Base-by-base conservation (phyloP, 306 rosid genomes). In the Ammopiptanthus mongolicus region DNA sequence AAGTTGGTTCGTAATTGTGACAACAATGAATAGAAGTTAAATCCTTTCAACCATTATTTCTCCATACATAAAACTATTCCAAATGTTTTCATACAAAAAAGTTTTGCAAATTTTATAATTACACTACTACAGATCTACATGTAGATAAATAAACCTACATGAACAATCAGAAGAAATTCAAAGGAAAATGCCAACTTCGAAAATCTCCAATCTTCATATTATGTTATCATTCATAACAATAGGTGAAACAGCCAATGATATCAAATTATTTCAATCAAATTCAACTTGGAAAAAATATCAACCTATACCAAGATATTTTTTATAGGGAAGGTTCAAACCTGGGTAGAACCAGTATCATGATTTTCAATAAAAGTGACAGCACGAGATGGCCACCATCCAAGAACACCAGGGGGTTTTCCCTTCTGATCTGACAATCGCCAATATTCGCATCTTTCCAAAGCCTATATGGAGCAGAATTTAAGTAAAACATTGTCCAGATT, bases 341-440 rank as follows among this genome's bases (percentile, higher is more conserved):
- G 99, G 73, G 99, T 96, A 39, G 99, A 96, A 69, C 98, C 98
- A 68, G 99, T 96, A 83, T 96, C 99, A 29, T 96, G 99, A 78
- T 96, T 92, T 88, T 96, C 99, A 69, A 96, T 92, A 75, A 96
- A 92, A 65, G 97, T 96, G 81, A 96, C 88, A 61, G 99, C 99
- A 48, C 99, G 99, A 75, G 99, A 96, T 41, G 98, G 96, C 99
- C 99, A 96, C 99, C 98, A 96, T 72, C 99, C 98, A 72, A 92
- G 81, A 62, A 96, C 99, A 46, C 98, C 99, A 4, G 99, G 99
- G 77, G 99, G 98, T 76, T 92, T 87, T 42, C 98, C 98, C 80
- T 82, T 86, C 80, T 73, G 62, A 90, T 96, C 99, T 18, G 99
- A 92, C 79, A 96, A 83, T 78, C 99, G 97, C 99, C 99, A 96